Conservation (phyloP, 2,329 filamentous ascomycete species). For the Mycosphaerella sp. region DNA sequence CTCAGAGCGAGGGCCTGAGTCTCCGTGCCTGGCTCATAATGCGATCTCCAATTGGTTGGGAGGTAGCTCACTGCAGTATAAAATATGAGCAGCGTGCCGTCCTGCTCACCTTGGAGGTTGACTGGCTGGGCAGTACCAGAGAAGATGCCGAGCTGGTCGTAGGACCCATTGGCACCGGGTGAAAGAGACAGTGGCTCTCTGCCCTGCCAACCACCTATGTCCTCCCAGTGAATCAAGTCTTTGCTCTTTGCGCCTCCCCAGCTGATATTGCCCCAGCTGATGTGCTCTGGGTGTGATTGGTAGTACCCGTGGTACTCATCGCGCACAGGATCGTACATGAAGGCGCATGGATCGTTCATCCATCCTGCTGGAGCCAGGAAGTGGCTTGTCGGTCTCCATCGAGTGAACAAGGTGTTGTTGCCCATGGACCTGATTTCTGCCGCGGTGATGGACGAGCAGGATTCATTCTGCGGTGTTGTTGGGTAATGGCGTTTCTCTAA, state of each 20-base stretch:
- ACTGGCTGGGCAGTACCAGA: constrained; percentile 47
- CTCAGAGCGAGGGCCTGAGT: constrained; percentile 43
- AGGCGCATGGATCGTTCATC: constrained; percentile 48
- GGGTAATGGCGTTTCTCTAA: neutral
- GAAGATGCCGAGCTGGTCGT: constrained; percentile 49
- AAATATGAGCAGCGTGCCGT: constrained; percentile 43
- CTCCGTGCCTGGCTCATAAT: constrained; percentile 42
- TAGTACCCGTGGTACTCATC: constrained; percentile 49
- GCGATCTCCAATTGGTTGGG: constrained; percentile 42
- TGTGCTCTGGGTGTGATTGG: constrained; percentile 46
- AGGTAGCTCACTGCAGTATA: constrained; percentile 45
- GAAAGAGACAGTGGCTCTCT: constrained; percentile 36
- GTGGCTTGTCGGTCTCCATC: constrained; percentile 44
- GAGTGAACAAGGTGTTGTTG: constrained; percentile 46
- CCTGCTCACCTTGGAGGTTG: constrained; percentile 41
- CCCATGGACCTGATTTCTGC: constrained; percentile 32
- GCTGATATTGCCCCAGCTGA: constrained; percentile 45
- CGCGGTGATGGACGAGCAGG: constrained; percentile 28
- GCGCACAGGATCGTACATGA: constrained; percentile 45
- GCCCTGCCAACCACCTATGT: constrained; percentile 43
- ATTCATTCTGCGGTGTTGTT: neutral
- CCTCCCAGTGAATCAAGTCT: constrained; percentile 41
- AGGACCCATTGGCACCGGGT: constrained; percentile 38
- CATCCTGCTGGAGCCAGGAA: constrained; percentile 45
- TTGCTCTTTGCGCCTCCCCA: constrained; percentile 50